phyloP scores from a whole-genome alignment of 805 yeast species.

The Kluyveromyces siamensis region DNA sequence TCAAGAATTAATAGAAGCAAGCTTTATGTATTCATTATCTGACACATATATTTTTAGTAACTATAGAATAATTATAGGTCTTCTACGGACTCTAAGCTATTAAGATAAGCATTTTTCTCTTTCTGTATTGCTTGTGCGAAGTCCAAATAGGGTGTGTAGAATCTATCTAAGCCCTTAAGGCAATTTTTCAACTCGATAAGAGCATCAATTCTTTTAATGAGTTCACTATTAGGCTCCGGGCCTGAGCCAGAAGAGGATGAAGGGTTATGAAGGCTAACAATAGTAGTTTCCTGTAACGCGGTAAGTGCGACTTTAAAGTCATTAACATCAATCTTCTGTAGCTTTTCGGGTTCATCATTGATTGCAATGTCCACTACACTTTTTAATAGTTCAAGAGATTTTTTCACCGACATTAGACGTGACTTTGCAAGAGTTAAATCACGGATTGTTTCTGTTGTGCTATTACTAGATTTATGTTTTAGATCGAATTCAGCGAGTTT shows the following conservation, averaged over 20 bases:
- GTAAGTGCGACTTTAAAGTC: constrained; percentile 33
- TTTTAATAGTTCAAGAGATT: constrained; percentile 37
- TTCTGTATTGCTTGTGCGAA: constrained; percentile 37
- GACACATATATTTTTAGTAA: neutral
- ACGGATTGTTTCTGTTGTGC: constrained; percentile 29
- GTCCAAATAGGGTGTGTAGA: constrained; percentile 40
- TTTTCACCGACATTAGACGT: constrained; percentile 38
- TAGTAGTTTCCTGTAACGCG: constrained; percentile 37
- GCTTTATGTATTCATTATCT: neutral
- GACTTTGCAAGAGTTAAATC: constrained; percentile 37
- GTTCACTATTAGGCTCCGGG: constrained; percentile 25
- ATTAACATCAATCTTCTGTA: constrained; percentile 23
- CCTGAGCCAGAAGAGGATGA: constrained; percentile 18
- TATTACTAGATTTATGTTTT: constrained; percentile 11
- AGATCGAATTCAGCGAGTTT: constrained; percentile 19
- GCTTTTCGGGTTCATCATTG: constrained; percentile 4
- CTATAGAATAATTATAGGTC: constrained; percentile 7
- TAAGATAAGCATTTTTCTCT: constrained; percentile 29
- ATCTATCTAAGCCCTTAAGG: constrained; percentile 43
- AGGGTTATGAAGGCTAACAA: constrained; percentile 30
- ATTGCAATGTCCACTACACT: constrained; percentile 29
- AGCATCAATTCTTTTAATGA: constrained; percentile 37
- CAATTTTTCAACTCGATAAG: constrained; percentile 42
- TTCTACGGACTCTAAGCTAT: constrained; percentile 20
- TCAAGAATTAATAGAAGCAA: neutral